phyloP scores from a whole-genome alignment of 768 basidiomycete species.

The Russula earlei region DNA sequence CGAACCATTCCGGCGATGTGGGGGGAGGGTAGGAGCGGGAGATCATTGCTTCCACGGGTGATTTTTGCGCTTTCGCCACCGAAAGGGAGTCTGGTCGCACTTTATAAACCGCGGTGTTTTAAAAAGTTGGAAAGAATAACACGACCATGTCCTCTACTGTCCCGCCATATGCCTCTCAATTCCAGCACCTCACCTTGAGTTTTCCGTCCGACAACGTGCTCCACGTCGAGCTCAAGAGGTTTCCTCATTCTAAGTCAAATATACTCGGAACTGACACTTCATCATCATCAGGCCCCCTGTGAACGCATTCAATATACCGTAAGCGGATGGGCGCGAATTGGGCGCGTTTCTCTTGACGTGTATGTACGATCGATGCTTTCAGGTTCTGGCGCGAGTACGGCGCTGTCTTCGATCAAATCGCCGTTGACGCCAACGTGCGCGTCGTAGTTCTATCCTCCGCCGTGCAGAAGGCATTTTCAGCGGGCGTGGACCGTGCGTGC shows the following conservation, averaged over 20 bases:
- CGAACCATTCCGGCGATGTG: no score
- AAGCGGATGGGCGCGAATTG: background rate
- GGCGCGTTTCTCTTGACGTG: background rate
- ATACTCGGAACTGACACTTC: no score
- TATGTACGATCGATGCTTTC: background rate
- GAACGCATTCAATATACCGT: conserved; percentile 15
- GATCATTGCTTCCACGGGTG: no score
- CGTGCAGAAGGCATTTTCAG: conserved; percentile 67
- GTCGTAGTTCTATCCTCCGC: conserved; percentile 65
- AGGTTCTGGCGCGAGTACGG: conserved; percentile 73
- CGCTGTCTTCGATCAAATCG: conserved; percentile 46
- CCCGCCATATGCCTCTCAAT: conserved; percentile 15
- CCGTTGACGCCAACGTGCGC: conserved; percentile 47
- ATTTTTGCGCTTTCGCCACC: no score
- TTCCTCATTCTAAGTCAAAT: background rate
- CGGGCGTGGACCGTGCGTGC: conserved; percentile 67
- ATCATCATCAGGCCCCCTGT: conserved; percentile 11
- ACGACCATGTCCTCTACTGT: background rate
- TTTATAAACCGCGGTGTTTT: no score
- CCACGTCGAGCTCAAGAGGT: conserved; percentile 18
- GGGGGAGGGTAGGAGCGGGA: no score
- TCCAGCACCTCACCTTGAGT: conserved; percentile 14
- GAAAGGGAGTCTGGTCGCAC: no score
- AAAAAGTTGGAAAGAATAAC: no score
- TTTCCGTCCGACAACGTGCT: conserved; percentile 15